Conservation (phyloP, 768 basidiomycete species). For the Pisolithus orientalis region DNA sequence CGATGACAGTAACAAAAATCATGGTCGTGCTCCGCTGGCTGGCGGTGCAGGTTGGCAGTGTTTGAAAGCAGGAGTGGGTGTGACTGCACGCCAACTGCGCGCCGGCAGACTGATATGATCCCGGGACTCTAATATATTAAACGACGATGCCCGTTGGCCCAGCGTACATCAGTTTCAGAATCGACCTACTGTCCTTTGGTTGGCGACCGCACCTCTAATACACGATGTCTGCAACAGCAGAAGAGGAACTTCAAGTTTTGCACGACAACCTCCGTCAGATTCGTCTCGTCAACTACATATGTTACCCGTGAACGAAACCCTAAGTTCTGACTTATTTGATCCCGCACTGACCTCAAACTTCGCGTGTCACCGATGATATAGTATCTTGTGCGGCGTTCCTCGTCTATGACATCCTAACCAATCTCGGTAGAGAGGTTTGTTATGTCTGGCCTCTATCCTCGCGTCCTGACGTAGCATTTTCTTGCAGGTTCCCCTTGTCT, state of each 20-base stretch:
- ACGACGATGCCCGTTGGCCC: no score
- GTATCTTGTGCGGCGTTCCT: neutral
- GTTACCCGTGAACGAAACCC: neutral
- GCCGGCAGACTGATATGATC: no score
- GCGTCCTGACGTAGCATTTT: neutral
- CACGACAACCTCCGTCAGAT: neutral
- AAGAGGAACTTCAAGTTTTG: neutral
- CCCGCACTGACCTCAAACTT: neutral
- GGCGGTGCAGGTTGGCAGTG: neutral
- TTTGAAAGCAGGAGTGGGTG: neutral
- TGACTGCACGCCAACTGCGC: neutral
- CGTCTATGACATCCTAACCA: conserved; percentile 7
- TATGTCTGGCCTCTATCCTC: neutral
- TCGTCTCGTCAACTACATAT: neutral
- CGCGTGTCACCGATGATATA: neutral
- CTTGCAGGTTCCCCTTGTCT: conserved; percentile 12
- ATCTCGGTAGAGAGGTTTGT: conserved; percentile 14
- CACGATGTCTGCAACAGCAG: neutral
- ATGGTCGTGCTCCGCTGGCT: neutral
- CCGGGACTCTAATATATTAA: no score
- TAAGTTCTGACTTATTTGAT: neutral
- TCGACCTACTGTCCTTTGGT: no score
- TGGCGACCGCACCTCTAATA: neutral
- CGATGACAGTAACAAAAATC: neutral
- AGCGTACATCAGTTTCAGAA: no score